Base-by-base conservation (phyloP, 768 basidiomycete genomes). In the Amanita jacksonii region DNA sequence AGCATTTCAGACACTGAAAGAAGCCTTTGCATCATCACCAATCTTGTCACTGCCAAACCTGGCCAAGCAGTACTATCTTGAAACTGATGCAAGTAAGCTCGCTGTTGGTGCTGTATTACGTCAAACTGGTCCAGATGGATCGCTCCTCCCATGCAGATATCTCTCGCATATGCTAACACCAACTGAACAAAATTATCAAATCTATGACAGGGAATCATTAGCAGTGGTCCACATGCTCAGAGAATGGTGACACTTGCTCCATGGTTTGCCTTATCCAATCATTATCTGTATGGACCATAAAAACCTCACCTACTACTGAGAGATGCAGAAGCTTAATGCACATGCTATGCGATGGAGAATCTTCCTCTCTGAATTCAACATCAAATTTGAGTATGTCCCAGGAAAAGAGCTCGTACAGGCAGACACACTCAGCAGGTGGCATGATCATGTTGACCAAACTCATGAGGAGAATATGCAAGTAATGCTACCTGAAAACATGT, bases 61-160 rank as follows among this genome's bases (percentile, higher is more conserved):
- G 5, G 47, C 30, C 0, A 49, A 49, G 49, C 54, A 49, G 0
- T 62, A 55, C 44, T 36, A 49, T 13, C 48, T 68, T 0, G 56
- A 66, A 54, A 48, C 50, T 0, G 58, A 68, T 41, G 53, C 62
- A 0, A 66, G 61, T 0, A 58, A 62, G 25, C 57, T 45, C 10
- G 64, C 63, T 0, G 49, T 53, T 6, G 67, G 61, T 15, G 62
- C 58, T 7, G 57, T 66, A 0, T 45, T 68, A 0, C 49, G 54
- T 0, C 67, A 71, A 47, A 15, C 48, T 23, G 54, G 58, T 19
- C 22, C 36, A 1, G 45, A 58, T 19, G 42, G 55, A 13, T 34
- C 42, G 1, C 62, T 57, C 54, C 57, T 60, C 3, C 67, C 68
- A 0, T 53, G 70, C 4, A 62, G 58, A 0, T 73, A 60, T 41